These are phyloP conservation scores for Rhytidiadelphus loreus DNA, from an alignment of 225 moss, liverwort and hornwort species.

Conservation along the genomic window DNA sequence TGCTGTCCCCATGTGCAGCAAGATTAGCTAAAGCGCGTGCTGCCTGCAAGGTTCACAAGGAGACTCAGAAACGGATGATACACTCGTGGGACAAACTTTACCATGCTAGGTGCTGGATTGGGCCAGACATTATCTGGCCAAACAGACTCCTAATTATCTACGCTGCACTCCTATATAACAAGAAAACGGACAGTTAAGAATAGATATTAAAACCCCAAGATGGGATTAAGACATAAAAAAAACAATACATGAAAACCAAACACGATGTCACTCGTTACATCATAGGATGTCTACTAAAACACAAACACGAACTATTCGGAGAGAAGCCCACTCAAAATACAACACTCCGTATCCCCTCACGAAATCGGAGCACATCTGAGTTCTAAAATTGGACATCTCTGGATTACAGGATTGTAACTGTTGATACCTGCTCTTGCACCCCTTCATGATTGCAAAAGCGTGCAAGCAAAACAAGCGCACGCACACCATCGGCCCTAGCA, in stretches of 20 bases:
- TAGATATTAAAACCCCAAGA: not conserved
- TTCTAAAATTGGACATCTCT: not conserved
- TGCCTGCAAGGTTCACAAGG: slow-evolving; percentile 40
- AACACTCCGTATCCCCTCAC: not conserved
- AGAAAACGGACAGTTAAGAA: not conserved
- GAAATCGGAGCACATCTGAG: not conserved
- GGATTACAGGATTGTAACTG: not conserved
- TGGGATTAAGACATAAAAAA: not conserved
- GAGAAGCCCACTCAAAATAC: not conserved
- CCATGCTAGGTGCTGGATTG: not conserved
- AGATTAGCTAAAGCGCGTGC: slow-evolving; percentile 79
- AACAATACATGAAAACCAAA: not conserved
- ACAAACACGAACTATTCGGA: not conserved
- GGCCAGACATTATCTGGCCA: not conserved
- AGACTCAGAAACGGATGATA: not conserved
- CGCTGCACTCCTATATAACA: not conserved
- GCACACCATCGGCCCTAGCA: slow-evolving; percentile 80
- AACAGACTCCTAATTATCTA: not conserved
- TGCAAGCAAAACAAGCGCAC: slow-evolving; percentile 78
- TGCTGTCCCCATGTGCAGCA: slow-evolving; percentile 97
- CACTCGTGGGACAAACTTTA: not conserved
- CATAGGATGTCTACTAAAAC: not conserved
- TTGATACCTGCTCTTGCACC: slow-evolving; percentile 80
- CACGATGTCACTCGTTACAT: not conserved
- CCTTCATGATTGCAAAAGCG: slow-evolving; percentile 80